Conservation (phyloP, 495 filamentous ascomycete genomes). For the Penicillium atrosanguineum region DNA sequence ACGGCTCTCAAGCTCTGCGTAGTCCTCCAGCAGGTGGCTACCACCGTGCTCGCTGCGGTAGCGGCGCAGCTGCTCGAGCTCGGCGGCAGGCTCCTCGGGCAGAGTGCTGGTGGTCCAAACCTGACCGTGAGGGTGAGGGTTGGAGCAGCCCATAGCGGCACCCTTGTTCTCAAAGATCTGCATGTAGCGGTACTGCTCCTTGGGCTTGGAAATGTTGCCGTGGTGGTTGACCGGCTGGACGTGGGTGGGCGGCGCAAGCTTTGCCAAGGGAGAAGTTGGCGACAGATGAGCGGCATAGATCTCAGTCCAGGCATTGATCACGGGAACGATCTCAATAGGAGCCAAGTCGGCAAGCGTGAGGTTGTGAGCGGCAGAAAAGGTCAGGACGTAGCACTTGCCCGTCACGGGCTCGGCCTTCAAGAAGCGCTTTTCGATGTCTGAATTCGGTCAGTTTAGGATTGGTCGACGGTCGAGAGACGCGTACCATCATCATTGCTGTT, state of each 20-base stretch:
- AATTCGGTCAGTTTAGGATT: slow-evolving; percentile 3
- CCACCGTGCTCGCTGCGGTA: slow-evolving; percentile 72
- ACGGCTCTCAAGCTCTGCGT: slow-evolving; percentile 74
- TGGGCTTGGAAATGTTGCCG: slow-evolving; percentile 50
- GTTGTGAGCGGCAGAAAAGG: slow-evolving; percentile 87
- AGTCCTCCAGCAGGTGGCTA: slow-evolving; percentile 76
- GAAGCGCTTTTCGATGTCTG: slow-evolving; percentile 72
- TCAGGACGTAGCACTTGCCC: slow-evolving; percentile 96
- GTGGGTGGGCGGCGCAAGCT: slow-evolving; percentile 43
- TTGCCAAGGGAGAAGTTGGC: slow-evolving; percentile 62
- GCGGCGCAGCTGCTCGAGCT: slow-evolving; percentile 71
- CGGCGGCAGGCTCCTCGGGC: slow-evolving; percentile 81
- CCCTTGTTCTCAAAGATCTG: slow-evolving; percentile 99
- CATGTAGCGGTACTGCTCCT: slow-evolving; percentile 90
- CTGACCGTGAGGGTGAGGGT: slow-evolving; percentile 96
- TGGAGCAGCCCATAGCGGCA: slow-evolving; percentile 96
- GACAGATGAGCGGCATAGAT: slow-evolving; percentile 83
- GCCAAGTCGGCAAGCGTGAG: slow-evolving; percentile 86
- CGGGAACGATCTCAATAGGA: slow-evolving; percentile 64
- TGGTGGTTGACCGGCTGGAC: slow-evolving; percentile 48
- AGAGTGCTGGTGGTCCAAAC: slow-evolving; percentile 89
- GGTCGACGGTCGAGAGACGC: neutral
- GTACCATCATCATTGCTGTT: slow-evolving; percentile 51
- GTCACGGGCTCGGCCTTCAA: slow-evolving; percentile 83
- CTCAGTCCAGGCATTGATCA: slow-evolving; percentile 82